Evolutionary conservation across 192 early-diverging fungal genomes (phyloP).

Genomic region (Allomyces javanicus): DNA sequence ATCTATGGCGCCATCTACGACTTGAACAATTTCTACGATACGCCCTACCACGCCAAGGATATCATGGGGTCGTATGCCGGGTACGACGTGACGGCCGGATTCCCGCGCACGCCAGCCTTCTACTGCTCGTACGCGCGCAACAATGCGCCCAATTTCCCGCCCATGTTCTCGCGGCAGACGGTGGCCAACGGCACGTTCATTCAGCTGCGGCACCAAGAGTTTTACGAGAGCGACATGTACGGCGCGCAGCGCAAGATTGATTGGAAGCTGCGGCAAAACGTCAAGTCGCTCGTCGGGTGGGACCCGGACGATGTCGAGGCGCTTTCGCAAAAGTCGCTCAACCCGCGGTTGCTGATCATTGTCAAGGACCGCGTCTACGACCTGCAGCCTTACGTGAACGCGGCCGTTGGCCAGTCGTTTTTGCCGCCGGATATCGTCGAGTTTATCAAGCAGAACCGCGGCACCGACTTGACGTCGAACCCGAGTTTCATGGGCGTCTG

Average conservation of each 20-base stretch:
- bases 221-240: neutral
- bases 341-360: neutral
- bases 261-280: neutral
- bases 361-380: neutral
- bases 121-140: neutral
- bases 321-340: neutral
- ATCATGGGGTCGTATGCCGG: neutral
- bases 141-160: neutral
- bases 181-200: neutral
- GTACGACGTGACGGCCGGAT: neutral
- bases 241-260: neutral
- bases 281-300: neutral
- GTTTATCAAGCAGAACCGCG: conserved; percentile 20
- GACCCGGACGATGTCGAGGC: neutral
- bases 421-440: neutral
- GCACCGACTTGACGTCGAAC: conserved; percentile 24
- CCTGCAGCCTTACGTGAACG: conserved; percentile 15
- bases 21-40: neutral
- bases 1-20: neutral
- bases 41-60: neutral
- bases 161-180: neutral
- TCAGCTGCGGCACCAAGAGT: neutral
- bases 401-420: conserved; percentile 5
- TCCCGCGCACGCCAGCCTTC: neutral
- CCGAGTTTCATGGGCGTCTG: conserved; percentile 11